These are phyloP conservation scores for Colletotrichum simmondsii DNA, from an alignment of 2,329 filamentous ascomycete genomes.

Conservation along the genomic window DNA sequence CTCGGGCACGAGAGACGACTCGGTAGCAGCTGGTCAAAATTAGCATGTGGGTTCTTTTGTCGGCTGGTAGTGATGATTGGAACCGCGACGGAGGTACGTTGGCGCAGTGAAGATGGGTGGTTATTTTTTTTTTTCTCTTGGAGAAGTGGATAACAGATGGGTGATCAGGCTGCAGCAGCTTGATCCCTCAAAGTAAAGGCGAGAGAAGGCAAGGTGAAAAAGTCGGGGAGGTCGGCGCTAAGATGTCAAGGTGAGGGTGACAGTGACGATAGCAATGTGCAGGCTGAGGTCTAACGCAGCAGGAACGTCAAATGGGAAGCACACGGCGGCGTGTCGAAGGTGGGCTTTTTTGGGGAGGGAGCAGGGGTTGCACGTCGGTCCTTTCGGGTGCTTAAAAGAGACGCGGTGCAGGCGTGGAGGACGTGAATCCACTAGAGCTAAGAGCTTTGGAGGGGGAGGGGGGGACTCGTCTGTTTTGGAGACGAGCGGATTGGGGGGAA, in stretches of 20 bases:
- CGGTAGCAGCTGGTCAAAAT: conserved; percentile 62
- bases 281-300: conserved; percentile 26
- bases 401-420: conserved; percentile 22
- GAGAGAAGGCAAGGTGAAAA: background rate
- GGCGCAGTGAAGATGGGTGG: conserved; percentile 1
- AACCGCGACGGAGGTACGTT: conserved; percentile 29
- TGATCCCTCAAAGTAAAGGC: background rate
- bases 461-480: conserved; percentile 18
- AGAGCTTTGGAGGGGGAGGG: conserved; percentile 34
- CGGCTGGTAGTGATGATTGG: conserved; percentile 33
- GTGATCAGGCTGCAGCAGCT: conserved; percentile 26
- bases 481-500: conserved; percentile 10
- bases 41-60: conserved; percentile 64
- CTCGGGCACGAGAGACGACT: conserved; percentile 65
- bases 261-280: conserved; percentile 29
- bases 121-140: conserved; percentile 12
- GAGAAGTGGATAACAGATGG: conserved; percentile 43
- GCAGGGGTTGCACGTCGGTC: conserved; percentile 31
- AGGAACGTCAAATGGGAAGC: background rate
- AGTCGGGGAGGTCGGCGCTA: conserved; percentile 13
- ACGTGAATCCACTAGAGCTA: conserved; percentile 32
- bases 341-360: conserved; percentile 28
- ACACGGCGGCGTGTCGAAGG: conserved; percentile 28
- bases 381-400: conserved; percentile 24
- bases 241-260: conserved; percentile 25